A percentile compares a stretch with the other conserved stretches of the same genome.
These are phyloP conservation scores for Epithele typhae DNA, from an alignment of 768 basidiomycete species.

Conservation along the genomic window DNA sequence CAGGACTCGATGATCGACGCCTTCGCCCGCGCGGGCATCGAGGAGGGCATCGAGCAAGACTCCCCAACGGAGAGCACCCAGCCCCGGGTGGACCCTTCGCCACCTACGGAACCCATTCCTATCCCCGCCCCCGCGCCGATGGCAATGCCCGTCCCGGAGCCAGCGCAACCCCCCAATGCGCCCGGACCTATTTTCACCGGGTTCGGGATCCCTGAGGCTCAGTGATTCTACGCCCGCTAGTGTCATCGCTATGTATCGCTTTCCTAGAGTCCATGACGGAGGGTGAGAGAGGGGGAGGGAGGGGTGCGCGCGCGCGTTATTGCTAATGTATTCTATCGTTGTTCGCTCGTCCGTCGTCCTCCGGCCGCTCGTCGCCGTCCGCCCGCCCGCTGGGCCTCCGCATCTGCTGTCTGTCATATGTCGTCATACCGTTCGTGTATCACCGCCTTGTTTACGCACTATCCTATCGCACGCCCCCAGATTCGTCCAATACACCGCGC, in stretches of 20 bases:
- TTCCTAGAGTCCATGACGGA: too few relatives aligned
- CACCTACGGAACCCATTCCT: constrained; percentile 10
- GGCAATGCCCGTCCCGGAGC: constrained; percentile 12
- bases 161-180: not conserved
- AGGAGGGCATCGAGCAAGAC: constrained; percentile 1
- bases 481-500: too few relatives aligned
- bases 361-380: not conserved
- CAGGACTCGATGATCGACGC: constrained; percentile 80
- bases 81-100: constrained; percentile 2
- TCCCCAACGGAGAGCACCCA: not conserved
- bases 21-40: constrained; percentile 54
- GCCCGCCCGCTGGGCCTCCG: constrained; percentile 1
- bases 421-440: constrained; percentile 13
- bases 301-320: constrained; percentile 9
- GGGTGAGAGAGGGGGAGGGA: not conserved
- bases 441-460: constrained; percentile 6
- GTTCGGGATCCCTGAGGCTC: too few relatives aligned
- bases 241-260: too few relatives aligned
- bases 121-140: constrained; percentile 8
- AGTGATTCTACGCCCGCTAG: too few relatives aligned
- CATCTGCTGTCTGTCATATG: not conserved
- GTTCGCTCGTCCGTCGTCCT: constrained; percentile 4
- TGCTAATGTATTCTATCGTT: constrained; percentile 19
- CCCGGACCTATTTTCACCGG: too few relatives aligned
- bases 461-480: not conserved